phyloP scores from a whole-genome alignment of 2,329 filamentous ascomycete species.

The Cladosporium colombiae region DNA sequence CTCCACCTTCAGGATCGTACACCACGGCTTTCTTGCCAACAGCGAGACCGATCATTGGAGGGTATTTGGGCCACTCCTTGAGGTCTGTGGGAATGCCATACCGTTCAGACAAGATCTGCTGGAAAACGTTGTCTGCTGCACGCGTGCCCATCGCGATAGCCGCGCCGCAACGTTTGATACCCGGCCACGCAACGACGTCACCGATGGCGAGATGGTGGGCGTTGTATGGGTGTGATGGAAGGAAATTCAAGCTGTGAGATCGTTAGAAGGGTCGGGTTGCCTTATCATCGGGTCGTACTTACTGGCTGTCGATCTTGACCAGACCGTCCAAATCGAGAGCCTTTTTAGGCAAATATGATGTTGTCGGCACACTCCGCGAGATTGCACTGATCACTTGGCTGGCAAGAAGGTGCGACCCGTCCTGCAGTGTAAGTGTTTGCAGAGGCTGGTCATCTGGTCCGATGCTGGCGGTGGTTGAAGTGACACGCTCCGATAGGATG shows the following conservation, averaged over 20 bases:
- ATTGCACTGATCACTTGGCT: conserved; percentile 71
- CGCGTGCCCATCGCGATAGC: conserved; percentile 74
- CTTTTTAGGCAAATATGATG: conserved; percentile 60
- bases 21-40: conserved; percentile 69
- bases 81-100: conserved; percentile 38
- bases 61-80: conserved; percentile 50
- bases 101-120: conserved; percentile 52
- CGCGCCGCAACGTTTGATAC: conserved; percentile 76
- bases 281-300: conserved; percentile 31
- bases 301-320: conserved; percentile 62
- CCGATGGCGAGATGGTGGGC: conserved; percentile 67
- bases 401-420: conserved; percentile 60
- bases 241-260: conserved; percentile 56
- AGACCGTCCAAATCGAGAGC: conserved; percentile 65
- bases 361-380: conserved; percentile 63
- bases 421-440: conserved; percentile 58
- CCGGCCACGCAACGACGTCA: conserved; percentile 70
- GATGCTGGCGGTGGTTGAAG: conserved; percentile 50
- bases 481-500: conserved; percentile 62
- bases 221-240: conserved; percentile 56
- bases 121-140: conserved; percentile 67
- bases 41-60: conserved; percentile 68
- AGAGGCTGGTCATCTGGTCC: conserved; percentile 43
- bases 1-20: conserved; percentile 60
- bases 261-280: not conserved